Conservation (phyloP, 768 basidiomycete genomes). For the Rhizopogon roseolus region DNA sequence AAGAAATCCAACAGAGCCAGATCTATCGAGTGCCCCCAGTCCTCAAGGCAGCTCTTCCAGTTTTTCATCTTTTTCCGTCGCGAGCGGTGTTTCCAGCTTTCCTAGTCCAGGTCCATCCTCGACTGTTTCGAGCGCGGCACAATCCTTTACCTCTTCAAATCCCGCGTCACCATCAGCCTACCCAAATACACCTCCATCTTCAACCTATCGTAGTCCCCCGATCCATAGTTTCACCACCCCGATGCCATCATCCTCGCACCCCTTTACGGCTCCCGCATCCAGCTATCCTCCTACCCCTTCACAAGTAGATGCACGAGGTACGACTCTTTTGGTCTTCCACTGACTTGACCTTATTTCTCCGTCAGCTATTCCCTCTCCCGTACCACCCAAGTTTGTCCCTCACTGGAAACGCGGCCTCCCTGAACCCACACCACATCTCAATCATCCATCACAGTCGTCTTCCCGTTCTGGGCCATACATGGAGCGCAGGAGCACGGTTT, state of each 20-base stretch:
- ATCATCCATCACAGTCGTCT: constrained; percentile 3
- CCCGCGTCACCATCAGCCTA: neutral
- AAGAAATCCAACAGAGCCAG: neutral
- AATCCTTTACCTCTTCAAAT: neutral
- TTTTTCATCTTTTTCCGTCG: neutral
- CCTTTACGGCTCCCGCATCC: neutral
- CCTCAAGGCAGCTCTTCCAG: neutral
- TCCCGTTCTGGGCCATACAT: constrained; percentile 2
- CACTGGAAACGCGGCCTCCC: constrained; percentile 37
- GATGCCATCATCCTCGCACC: neutral
- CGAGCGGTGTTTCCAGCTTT: neutral
- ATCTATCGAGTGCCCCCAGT: neutral
- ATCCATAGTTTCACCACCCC: neutral
- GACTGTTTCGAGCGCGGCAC: neutral
- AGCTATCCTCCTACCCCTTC: neutral
- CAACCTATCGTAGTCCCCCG: neutral
- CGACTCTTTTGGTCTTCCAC: neutral
- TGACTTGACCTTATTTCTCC: neutral
- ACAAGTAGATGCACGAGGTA: neutral
- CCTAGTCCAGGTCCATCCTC: neutral
- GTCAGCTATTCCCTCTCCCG: constrained; percentile 1
- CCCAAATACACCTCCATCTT: neutral
- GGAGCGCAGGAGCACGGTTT: constrained; percentile 25
- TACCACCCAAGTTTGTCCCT: constrained; percentile 32
- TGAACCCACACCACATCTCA: constrained; percentile 8